Evolutionary conservation across 106 monocot species (phyloP).

Genomic region (Dendrobium huoshanense): DNA sequence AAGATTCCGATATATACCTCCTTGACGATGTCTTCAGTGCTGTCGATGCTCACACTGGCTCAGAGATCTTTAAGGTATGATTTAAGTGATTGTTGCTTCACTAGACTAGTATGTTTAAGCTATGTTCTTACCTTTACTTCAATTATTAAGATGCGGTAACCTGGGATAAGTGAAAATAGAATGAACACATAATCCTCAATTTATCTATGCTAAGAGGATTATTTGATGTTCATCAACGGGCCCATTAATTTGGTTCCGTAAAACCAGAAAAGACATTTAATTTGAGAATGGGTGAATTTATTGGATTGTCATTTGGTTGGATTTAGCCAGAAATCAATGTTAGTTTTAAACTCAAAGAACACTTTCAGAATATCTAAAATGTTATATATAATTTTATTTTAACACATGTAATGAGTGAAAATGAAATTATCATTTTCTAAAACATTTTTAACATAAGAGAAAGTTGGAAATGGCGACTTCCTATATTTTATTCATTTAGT

Average conservation of each 20-base stretch:
- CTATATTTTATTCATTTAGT: too few relatives aligned
- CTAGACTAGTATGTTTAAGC: neutral
- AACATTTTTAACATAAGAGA: too few relatives aligned
- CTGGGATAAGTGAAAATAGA: neutral
- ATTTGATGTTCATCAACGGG: neutral
- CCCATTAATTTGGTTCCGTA: neutral
- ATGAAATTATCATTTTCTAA: too few relatives aligned
- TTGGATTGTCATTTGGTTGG: neutral
- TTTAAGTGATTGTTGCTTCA: neutral
- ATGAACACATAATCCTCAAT: neutral
- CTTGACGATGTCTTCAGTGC: conserved; percentile 98
- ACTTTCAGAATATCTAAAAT: neutral
- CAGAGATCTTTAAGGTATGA: conserved; percentile 84
- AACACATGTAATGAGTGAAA: too few relatives aligned
- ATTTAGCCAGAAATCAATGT: neutral
- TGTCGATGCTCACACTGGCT: conserved; percentile 95
- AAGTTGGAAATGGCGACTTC: too few relatives aligned
- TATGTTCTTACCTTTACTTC: neutral
- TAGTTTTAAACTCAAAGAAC: neutral
- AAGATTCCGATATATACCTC: conserved; percentile 86
- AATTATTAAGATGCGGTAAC: neutral
- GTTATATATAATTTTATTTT: too few relatives aligned
- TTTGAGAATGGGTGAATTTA: neutral
- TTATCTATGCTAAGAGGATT: neutral
- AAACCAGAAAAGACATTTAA: neutral